Evolutionary conservation across 2,329 filamentous ascomycete genomes (phyloP).

Genomic region (Lasiodiplodia theobromae): DNA sequence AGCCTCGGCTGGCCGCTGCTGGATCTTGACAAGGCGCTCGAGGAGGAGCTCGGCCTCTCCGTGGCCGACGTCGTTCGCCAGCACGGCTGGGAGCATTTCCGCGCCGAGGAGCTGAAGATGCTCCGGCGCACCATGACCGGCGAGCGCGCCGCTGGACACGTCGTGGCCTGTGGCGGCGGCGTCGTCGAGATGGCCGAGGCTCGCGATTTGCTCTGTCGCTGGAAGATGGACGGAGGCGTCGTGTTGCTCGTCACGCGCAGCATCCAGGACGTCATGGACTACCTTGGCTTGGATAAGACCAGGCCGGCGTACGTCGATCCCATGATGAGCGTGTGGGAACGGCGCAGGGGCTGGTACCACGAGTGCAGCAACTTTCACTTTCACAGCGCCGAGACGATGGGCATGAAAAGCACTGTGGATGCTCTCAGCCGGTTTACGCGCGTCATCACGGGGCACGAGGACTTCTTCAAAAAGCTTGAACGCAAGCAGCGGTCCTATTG

Average conservation of each 20-base stretch:
- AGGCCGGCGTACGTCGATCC: constrained; percentile 92
- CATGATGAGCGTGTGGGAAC: constrained; percentile 88
- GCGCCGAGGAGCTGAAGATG: constrained; percentile 77
- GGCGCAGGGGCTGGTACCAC: constrained; percentile 87
- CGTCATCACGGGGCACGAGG: constrained; percentile 68
- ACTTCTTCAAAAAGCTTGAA: constrained; percentile 63
- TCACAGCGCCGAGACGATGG: constrained; percentile 68
- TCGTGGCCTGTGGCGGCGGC: constrained; percentile 94
- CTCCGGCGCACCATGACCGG: constrained; percentile 77
- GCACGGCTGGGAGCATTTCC: constrained; percentile 87
- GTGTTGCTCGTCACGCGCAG: constrained; percentile 90
- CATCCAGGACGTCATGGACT: constrained; percentile 86
- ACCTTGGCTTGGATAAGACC: constrained; percentile 85
- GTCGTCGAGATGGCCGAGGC: constrained; percentile 87
- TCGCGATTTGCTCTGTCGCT: constrained; percentile 75
- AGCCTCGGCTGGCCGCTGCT: constrained; percentile 78
- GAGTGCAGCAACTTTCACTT: constrained; percentile 96
- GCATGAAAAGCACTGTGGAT: constrained; percentile 62
- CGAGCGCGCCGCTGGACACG: constrained; percentile 70
- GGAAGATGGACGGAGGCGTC: constrained; percentile 70
- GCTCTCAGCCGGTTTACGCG: constrained; percentile 78
- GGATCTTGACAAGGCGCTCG: constrained; percentile 88
- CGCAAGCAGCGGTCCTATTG: constrained; percentile 84
- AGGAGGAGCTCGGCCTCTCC: constrained; percentile 72
- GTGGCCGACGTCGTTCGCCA: constrained; percentile 86